Percentiles rank a stretch among this genome's conserved stretches.
Evolutionary conservation across 148 eudicot species (phyloP).

Genomic region (Simmondsia chinensis): DNA sequence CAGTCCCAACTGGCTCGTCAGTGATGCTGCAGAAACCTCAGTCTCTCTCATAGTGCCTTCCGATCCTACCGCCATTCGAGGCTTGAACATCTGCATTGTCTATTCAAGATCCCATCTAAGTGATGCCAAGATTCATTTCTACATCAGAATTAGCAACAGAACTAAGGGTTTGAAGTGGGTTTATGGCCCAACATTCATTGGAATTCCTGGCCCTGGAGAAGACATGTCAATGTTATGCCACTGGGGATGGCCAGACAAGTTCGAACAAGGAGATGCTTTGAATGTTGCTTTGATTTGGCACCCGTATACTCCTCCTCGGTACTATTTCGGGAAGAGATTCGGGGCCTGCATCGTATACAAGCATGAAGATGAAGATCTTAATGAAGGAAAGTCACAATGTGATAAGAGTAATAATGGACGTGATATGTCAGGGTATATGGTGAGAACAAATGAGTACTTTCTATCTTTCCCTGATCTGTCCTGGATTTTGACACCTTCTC

Average conservation of each 20-base stretch:
- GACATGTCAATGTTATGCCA: slow-evolving; percentile 4
- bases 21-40: background rate
- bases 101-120: background rate
- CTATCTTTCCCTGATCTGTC: too few species aligned
- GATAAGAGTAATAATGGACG: too few species aligned
- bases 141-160: slow-evolving; percentile 2
- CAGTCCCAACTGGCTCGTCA: slow-evolving; percentile 1
- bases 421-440: too few species aligned
- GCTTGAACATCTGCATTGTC: slow-evolving; percentile 7
- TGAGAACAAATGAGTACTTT: too few species aligned
- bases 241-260: slow-evolving; percentile 1
- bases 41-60: background rate
- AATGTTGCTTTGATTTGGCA: background rate
- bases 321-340: too few species aligned
- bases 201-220: background rate
- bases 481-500: too few species aligned
- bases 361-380: too few species aligned
- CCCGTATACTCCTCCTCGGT: too few species aligned
- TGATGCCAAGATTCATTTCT: background rate
- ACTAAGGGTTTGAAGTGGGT: slow-evolving; percentile 6
- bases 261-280: slow-evolving; percentile 2
- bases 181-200: background rate
- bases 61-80: background rate
- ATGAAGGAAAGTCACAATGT: too few species aligned
- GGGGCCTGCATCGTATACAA: too few species aligned